Conservation (phyloP, 805 yeast genomes). For the Kluyveromyces aestuarii region DNA sequence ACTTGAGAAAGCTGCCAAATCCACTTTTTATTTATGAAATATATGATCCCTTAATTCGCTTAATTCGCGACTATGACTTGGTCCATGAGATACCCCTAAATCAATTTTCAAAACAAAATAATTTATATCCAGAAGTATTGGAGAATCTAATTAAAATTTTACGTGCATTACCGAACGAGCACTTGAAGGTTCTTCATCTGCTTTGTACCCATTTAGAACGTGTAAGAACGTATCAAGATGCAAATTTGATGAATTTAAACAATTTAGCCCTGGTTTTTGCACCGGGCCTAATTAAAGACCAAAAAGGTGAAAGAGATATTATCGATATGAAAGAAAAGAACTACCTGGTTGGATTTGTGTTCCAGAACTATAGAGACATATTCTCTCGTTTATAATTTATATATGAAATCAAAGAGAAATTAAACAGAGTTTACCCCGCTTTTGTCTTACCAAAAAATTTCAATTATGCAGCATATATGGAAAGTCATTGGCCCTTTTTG, state of each 20-base stretch:
- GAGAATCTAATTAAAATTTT: constrained; percentile 39
- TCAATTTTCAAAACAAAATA: constrained; percentile 3
- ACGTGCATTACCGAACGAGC: constrained; percentile 54
- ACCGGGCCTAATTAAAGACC: constrained; percentile 79
- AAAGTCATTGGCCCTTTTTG: not conserved
- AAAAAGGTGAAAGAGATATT: constrained; percentile 72
- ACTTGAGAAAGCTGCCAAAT: constrained; percentile 72
- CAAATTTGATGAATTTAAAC: constrained; percentile 74
- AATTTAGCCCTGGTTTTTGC: constrained; percentile 90
- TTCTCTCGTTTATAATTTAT: constrained; percentile 3
- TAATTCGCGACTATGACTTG: constrained; percentile 32
- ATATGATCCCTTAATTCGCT: constrained; percentile 58
- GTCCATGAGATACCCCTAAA: constrained; percentile 14
- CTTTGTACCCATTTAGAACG: constrained; percentile 57
- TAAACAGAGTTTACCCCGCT: no score
- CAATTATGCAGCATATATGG: not conserved
- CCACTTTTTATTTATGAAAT: constrained; percentile 68
- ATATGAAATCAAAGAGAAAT: not conserved
- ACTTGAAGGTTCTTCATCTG: constrained; percentile 44
- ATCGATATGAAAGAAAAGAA: constrained; percentile 76
- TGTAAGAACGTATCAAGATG: constrained; percentile 43
- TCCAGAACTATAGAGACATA: constrained; percentile 34
- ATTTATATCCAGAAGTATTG: constrained; percentile 15
- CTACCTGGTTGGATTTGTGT: constrained; percentile 64
- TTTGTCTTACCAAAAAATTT: no score